Conservation (phyloP, 768 basidiomycete species). For the Naematelia aurantialba region DNA sequence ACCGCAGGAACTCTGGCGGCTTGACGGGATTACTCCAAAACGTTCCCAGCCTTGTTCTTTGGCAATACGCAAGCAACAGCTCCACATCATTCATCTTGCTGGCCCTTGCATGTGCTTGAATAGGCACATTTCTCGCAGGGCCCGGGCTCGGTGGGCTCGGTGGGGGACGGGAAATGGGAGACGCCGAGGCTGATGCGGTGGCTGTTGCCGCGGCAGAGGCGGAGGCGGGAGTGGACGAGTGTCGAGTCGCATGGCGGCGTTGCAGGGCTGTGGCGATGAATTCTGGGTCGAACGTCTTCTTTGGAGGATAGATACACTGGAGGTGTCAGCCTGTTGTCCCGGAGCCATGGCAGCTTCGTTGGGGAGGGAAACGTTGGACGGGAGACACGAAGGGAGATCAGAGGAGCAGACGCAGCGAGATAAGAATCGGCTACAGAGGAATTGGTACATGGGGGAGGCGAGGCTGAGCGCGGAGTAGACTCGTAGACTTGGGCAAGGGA, state of each 20-base stretch:
- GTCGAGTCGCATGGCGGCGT: slow-evolving; percentile 9
- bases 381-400: too few relatives aligned
- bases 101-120: slow-evolving; percentile 6
- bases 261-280: slow-evolving; percentile 12
- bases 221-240: neutral
- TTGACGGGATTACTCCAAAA: slow-evolving; percentile 23
- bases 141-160: neutral
- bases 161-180: neutral
- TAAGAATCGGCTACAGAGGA: too few relatives aligned
- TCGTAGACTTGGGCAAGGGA: too few relatives aligned
- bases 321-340: neutral
- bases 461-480: too few relatives aligned
- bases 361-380: too few relatives aligned
- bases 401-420: too few relatives aligned
- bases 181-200: neutral
- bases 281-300: slow-evolving; percentile 24
- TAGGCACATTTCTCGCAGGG: neutral
- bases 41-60: slow-evolving; percentile 24
- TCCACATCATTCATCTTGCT: slow-evolving; percentile 20
- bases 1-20: slow-evolving; percentile 27
- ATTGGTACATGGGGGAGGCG: too few relatives aligned
- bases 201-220: neutral
- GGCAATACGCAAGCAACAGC: slow-evolving; percentile 22
- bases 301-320: slow-evolving; percentile 29
- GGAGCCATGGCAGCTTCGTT: too few relatives aligned